A percentile compares a stretch with the other conserved stretches of the same genome.
These are phyloP conservation scores for Hermanozyma aechmeae DNA, from an alignment of 805 yeast genomes.

Conservation along the genomic window DNA sequence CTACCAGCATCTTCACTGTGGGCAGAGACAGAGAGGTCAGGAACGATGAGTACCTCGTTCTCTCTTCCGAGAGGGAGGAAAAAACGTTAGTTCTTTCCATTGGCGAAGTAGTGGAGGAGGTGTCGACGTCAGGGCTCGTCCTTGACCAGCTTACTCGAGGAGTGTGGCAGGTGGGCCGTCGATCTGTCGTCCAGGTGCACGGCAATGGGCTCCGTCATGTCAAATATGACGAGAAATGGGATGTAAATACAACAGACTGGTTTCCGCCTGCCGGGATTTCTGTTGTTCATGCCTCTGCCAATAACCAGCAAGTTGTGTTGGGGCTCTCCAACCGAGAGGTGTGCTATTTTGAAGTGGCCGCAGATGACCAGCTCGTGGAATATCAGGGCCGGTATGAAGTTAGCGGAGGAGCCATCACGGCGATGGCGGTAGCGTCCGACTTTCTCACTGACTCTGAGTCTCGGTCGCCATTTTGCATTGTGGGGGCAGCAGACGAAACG, in stretches of 20 bases:
- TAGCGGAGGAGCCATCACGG: slow-evolving; percentile 37
- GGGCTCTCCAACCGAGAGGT: slow-evolving; percentile 67
- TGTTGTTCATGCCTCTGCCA: slow-evolving; percentile 51
- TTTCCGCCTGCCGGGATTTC: slow-evolving; percentile 69
- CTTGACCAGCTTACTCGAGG: slow-evolving; percentile 52
- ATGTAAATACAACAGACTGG: slow-evolving; percentile 55
- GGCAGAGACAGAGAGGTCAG: slow-evolving; percentile 34
- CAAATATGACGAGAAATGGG: slow-evolving; percentile 12
- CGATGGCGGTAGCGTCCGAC: slow-evolving; percentile 36
- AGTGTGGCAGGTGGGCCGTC: slow-evolving; percentile 57
- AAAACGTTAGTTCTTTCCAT: slow-evolving; percentile 67
- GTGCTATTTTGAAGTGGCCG: slow-evolving; percentile 68
- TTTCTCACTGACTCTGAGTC: slow-evolving; percentile 34
- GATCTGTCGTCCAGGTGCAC: slow-evolving; percentile 66
- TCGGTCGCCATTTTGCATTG: slow-evolving; percentile 50
- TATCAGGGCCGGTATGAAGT: slow-evolving; percentile 54
- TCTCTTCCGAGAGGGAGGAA: slow-evolving; percentile 46
- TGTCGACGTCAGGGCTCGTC: slow-evolving; percentile 54
- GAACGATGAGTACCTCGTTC: slow-evolving; percentile 54
- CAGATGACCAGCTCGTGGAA: slow-evolving; percentile 57
- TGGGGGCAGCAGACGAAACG: slow-evolving; percentile 65
- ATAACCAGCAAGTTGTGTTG: slow-evolving; percentile 58
- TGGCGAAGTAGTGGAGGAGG: slow-evolving; percentile 75
- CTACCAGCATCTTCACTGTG: slow-evolving; percentile 59
- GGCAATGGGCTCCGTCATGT: slow-evolving; percentile 57